Evolutionary conservation across 164 flowering plant species (phyloP).

Genomic region (Tetracentron sinense): DNA sequence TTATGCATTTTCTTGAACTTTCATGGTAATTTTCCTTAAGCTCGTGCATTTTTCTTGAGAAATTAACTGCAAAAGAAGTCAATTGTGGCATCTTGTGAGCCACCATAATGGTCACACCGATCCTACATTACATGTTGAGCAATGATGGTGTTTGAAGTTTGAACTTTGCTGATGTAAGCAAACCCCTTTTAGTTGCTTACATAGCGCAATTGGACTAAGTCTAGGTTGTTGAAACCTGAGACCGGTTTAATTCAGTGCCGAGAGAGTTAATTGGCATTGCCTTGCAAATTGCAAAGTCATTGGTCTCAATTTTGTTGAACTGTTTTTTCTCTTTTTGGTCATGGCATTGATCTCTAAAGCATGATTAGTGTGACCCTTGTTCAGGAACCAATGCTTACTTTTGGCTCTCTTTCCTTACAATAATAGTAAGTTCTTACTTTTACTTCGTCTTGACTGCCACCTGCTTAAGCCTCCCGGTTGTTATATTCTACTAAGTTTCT

Average conservation of each 20-base stretch:
- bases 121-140: not conserved
- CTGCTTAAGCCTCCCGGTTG: not conserved
- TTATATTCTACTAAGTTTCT: conserved; percentile 7
- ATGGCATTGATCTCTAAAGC: conserved; percentile 9
- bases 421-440: conserved; percentile 46
- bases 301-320: not conserved
- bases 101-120: not conserved
- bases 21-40: conserved; percentile 55
- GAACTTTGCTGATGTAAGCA: no score
- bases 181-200: no score
- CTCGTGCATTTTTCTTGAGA: conserved; percentile 10
- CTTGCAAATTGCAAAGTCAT: no score
- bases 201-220: not conserved
- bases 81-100: not conserved
- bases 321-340: not conserved
- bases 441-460: not conserved
- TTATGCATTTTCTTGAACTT: conserved; percentile 59
- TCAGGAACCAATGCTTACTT: conserved; percentile 76
- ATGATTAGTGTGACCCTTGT: conserved; percentile 9
- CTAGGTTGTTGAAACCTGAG: not conserved
- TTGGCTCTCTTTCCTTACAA: conserved; percentile 83
- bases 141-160: not conserved
- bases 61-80: not conserved
- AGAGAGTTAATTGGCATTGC: no score
- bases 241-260: not conserved